phyloP scores from a whole-genome alignment of 2,329 filamentous ascomycete species.

The Grosmannia clavigera region DNA sequence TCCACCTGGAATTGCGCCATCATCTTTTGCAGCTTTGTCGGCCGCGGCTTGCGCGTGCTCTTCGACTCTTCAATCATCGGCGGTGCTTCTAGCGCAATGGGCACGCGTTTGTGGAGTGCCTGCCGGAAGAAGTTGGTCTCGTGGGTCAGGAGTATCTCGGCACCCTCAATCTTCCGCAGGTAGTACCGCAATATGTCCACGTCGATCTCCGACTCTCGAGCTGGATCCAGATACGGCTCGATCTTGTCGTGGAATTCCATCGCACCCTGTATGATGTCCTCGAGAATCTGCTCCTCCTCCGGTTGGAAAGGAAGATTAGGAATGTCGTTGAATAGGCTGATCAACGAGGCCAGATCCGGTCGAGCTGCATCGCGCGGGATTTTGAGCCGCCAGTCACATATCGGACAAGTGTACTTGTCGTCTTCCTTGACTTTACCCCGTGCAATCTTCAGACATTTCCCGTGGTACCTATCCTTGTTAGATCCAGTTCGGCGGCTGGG shows the following conservation, averaged over 20 bases:
- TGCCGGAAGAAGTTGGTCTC: conserved; percentile 98
- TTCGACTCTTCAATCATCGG: conserved; percentile 77
- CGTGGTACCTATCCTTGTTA: conserved; percentile 62
- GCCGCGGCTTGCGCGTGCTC: conserved; percentile 87
- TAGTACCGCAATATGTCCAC: conserved; percentile 91
- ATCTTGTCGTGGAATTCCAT: conserved; percentile 76
- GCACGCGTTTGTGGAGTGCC: conserved; percentile 88
- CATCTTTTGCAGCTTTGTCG: conserved; percentile 93
- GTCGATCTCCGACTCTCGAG: conserved; percentile 61
- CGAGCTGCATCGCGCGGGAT: conserved; percentile 93
- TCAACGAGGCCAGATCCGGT: conserved; percentile 84
- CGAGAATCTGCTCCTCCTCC: conserved; percentile 79
- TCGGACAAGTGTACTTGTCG: conserved; percentile 95
- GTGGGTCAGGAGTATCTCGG: conserved; percentile 78
- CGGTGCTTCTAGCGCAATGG: conserved; percentile 74
- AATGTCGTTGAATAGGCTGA: conserved; percentile 76
- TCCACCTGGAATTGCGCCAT: conserved; percentile 80
- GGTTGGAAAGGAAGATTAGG: conserved; percentile 77
- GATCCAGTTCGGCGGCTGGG: background rate
- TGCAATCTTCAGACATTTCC: conserved; percentile 95
- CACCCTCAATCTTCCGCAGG: conserved; percentile 90
- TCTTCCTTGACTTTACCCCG: conserved; percentile 96
- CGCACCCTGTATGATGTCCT: conserved; percentile 77
- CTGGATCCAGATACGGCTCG: conserved; percentile 64
- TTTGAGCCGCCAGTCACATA: conserved; percentile 94